A percentile compares a stretch with the other conserved stretches of the same genome.
Evolutionary conservation across 805 yeast genomes (phyloP).

Genomic region (Candida oleophila): DNA sequence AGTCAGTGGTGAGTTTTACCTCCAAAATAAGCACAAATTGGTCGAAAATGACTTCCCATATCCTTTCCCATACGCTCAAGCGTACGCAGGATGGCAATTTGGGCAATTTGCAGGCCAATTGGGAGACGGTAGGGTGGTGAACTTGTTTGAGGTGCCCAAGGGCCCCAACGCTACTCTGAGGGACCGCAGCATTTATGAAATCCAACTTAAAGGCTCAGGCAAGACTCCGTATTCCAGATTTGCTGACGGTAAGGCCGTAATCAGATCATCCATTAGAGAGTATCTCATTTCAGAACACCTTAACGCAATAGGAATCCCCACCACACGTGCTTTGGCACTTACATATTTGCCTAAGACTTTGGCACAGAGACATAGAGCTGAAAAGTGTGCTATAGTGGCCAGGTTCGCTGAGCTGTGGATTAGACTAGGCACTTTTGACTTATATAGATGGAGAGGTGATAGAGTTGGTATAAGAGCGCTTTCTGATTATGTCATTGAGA

Average conservation of each 20-base stretch:
- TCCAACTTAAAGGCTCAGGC: constrained; percentile 93
- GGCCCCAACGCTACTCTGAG: constrained; percentile 21
- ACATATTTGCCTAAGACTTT: constrained; percentile 69
- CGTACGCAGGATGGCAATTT: constrained; percentile 95
- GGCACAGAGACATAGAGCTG: constrained; percentile 72
- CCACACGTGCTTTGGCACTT: constrained; percentile 79
- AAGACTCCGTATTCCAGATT: constrained; percentile 88
- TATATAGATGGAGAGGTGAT: constrained; percentile 73
- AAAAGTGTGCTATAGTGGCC: constrained; percentile 80
- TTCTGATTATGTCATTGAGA: constrained; percentile 69
- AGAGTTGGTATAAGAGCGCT: constrained; percentile 58
- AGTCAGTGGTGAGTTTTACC: constrained; percentile 57
- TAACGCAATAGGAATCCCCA: constrained; percentile 77
- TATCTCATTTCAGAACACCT: constrained; percentile 82
- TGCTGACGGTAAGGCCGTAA: constrained; percentile 95
- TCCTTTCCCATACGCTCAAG: constrained; percentile 81
- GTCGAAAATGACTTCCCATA: constrained; percentile 14
- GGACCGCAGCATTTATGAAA: constrained; percentile 45
- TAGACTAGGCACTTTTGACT: constrained; percentile 84
- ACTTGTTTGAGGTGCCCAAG: constrained; percentile 69
- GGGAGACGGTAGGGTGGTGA: constrained; percentile 92
- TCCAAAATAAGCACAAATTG: constrained; percentile 22
- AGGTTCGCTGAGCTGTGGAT: constrained; percentile 87
- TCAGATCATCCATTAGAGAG: constrained; percentile 85
- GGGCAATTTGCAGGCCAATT: constrained; percentile 96